Evolutionary conservation across 1,284 basidiomycete species (phyloP).

Genomic region (Xerocomus amazonicus): DNA sequence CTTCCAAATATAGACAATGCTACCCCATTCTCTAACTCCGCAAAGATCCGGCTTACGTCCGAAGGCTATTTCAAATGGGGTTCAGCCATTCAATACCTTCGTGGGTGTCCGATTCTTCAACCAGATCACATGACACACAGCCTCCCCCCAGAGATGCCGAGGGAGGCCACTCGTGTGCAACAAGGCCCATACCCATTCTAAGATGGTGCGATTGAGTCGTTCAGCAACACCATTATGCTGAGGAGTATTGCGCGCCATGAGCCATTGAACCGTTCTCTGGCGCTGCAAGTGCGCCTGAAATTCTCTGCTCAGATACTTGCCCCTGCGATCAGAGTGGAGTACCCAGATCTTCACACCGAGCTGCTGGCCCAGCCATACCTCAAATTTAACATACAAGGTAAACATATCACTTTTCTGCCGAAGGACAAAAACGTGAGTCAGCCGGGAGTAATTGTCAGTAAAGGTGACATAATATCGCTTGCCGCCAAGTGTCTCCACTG

Average conservation of each 20-base stretch:
- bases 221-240: background rate
- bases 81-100: background rate
- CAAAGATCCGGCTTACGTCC: too few relatives aligned
- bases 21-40: too few relatives aligned
- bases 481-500: constrained; percentile 19
- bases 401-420: constrained; percentile 28
- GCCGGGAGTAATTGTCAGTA: constrained; percentile 30
- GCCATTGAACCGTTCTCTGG: background rate
- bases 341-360: background rate
- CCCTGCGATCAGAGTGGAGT: background rate
- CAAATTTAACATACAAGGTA: constrained; percentile 25
- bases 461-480: constrained; percentile 33
- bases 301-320: background rate
- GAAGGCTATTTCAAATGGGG: too few relatives aligned
- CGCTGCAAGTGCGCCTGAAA: too few relatives aligned
- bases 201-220: background rate
- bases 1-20: too few relatives aligned
- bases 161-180: constrained; percentile 2
- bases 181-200: background rate
- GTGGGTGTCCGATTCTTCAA: background rate
- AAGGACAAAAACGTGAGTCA: constrained; percentile 27
- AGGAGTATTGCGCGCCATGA: background rate
- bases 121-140: background rate
- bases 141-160: constrained; percentile 5
- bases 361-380: constrained; percentile 22